Evolutionary conservation across 2,329 filamentous ascomycete species (phyloP).

Genomic region (Atkinsonella hypoxylon): DNA sequence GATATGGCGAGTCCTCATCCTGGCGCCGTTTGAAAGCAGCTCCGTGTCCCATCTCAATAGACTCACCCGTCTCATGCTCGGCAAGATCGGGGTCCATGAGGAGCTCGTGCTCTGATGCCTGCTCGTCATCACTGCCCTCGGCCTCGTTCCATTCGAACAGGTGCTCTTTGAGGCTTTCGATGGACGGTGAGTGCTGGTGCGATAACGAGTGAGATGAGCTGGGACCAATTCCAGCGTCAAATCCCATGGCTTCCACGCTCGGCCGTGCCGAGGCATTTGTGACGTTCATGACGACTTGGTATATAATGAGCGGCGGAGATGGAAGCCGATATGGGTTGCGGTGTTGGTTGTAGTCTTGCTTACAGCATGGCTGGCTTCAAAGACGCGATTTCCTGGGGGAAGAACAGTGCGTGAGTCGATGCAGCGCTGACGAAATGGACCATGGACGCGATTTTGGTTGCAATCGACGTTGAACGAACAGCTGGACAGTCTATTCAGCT

Average conservation of each 20-base stretch:
- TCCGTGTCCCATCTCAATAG: slow-evolving; percentile 12
- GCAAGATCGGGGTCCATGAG: slow-evolving; percentile 42
- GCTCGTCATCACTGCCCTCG: slow-evolving; percentile 31
- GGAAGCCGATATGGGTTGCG: background rate
- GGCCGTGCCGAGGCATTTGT: background rate
- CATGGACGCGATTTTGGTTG: background rate
- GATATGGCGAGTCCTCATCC: slow-evolving; percentile 51
- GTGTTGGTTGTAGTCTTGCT: background rate
- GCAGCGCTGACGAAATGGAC: background rate
- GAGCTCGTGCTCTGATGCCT: slow-evolving; percentile 40
- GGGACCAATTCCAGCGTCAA: slow-evolving; percentile 10
- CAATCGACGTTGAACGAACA: background rate
- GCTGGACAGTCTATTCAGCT: no score
- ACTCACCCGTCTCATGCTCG: slow-evolving; percentile 27
- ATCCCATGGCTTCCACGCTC: slow-evolving; percentile 12
- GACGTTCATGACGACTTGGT: slow-evolving; percentile 2
- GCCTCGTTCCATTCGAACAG: slow-evolving; percentile 30
- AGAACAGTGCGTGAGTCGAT: background rate
- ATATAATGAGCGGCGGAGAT: background rate
- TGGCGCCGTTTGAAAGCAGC: slow-evolving; percentile 23
- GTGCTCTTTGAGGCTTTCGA: slow-evolving; percentile 18
- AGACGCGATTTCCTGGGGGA: background rate
- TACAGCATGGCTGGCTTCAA: slow-evolving; percentile 2
- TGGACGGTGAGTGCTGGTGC: slow-evolving; percentile 12
- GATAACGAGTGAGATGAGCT: slow-evolving; percentile 18